Conservation (phyloP, 148 eudicot genomes). For the Dianthus caryophyllus region DNA sequence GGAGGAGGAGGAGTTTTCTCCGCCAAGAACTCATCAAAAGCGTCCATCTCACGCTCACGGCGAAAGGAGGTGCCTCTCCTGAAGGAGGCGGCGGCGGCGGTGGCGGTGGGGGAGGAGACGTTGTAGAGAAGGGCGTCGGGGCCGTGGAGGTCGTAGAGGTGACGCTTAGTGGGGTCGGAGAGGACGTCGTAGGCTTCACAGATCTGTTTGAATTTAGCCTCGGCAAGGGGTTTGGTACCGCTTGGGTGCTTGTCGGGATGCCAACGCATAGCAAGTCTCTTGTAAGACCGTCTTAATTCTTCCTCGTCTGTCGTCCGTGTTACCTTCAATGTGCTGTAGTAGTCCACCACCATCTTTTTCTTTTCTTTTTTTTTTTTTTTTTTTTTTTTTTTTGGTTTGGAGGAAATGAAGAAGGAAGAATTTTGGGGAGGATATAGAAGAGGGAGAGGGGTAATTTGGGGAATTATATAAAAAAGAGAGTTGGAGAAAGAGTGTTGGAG, state of each 20-base stretch:
- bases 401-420: too few species aligned
- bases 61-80: not conserved
- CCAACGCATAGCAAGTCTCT: slow-evolving; percentile 78
- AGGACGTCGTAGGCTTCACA: slow-evolving; percentile 83
- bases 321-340: slow-evolving; percentile 63
- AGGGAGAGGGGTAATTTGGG: not conserved
- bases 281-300: slow-evolving; percentile 68
- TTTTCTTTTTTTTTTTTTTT: too few species aligned
- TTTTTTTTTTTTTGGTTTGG: too few species aligned
- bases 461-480: not conserved
- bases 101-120: slow-evolving; percentile 32
- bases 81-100: slow-evolving; percentile 12
- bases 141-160: slow-evolving; percentile 83
- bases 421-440: not conserved
- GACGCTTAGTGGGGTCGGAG: slow-evolving; percentile 64
- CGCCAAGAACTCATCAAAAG: slow-evolving; percentile 51
- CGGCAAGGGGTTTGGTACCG: slow-evolving; percentile 41
- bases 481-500: not conserved
- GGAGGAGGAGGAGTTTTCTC: too few species aligned
- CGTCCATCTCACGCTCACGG: slow-evolving; percentile 21
- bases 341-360: slow-evolving; percentile 59
- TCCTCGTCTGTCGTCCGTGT: slow-evolving; percentile 39
- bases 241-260: slow-evolving; percentile 84
- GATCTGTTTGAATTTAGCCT: slow-evolving; percentile 86
- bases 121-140: slow-evolving; percentile 47